Percentiles rank a stretch among this genome's conserved stretches.
Evolutionary conservation across 2,329 filamentous ascomycete genomes (phyloP).

Genomic region (Aspergillus ustus): DNA sequence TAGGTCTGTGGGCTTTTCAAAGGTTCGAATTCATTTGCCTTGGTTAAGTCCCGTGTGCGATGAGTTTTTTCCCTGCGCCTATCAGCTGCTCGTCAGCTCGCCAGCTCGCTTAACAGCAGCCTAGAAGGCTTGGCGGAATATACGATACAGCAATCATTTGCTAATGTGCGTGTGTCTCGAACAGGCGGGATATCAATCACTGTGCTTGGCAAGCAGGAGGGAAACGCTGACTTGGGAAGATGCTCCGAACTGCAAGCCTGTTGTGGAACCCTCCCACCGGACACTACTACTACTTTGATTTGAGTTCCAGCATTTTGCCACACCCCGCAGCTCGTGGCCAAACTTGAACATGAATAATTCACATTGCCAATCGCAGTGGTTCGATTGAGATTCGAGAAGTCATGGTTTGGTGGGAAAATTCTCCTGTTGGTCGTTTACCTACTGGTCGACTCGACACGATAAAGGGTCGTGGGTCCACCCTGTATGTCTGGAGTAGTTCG

Average conservation of each 20-base stretch:
- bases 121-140: no score
- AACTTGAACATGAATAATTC: not conserved
- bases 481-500: no score
- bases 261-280: not conserved
- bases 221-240: not conserved
- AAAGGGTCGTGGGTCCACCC: not conserved
- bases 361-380: not conserved
- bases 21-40: no score
- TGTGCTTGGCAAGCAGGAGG: not conserved
- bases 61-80: no score
- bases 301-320: not conserved
- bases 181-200: not conserved
- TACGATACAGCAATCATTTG: no score
- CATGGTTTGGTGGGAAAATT: not conserved
- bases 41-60: no score
- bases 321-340: not conserved
- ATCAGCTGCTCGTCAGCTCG: no score
- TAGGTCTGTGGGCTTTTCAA: no score
- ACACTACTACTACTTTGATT: not conserved
- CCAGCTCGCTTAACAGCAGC: no score
- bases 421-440: not conserved
- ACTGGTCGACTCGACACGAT: not conserved
- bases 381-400: not conserved
- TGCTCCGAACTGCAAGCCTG: not conserved
- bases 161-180: not conserved